Percentiles rank a stretch among this genome's conserved stretches.
Conservation (phyloP, 805 yeast species). For the Monosporozyma unispora region DNA sequence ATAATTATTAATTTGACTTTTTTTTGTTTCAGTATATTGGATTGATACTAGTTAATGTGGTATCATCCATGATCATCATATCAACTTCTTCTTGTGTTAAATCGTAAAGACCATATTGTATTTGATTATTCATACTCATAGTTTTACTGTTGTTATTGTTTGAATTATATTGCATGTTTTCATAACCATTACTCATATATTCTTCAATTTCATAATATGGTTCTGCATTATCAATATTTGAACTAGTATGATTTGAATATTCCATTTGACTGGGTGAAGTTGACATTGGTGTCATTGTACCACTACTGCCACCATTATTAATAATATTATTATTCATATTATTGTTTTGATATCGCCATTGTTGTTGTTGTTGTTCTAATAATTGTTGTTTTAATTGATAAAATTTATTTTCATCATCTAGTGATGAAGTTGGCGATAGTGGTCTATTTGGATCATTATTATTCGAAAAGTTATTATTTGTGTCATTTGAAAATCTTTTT, state of each 20-base stretch:
- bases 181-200: slow-evolving; percentile 23
- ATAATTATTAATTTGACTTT: neutral
- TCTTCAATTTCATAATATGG: slow-evolving; percentile 23
- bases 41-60: neutral
- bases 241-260: neutral
- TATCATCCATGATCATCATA: slow-evolving; percentile 6
- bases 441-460: neutral
- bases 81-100: slow-evolving; percentile 18
- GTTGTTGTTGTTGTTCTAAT: neutral
- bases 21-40: neutral
- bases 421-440: neutral
- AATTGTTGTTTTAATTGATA: slow-evolving; percentile 1
- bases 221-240: neutral
- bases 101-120: slow-evolving; percentile 18
- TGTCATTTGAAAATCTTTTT: neutral
- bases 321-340: neutral
- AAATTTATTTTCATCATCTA: slow-evolving; percentile 1
- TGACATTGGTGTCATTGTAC: slow-evolving; percentile 1
- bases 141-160: neutral
- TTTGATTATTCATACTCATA: neutral
- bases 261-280: slow-evolving; percentile 2
- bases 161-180: neutral
- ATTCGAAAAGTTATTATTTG: neutral
- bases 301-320: neutral
- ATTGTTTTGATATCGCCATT: slow-evolving; percentile 1